Evolutionary conservation across 208 protist genomes (phyloP), one percentile per base, ranked within the genome.

Genomic region (Leishmania arabica): DNA sequence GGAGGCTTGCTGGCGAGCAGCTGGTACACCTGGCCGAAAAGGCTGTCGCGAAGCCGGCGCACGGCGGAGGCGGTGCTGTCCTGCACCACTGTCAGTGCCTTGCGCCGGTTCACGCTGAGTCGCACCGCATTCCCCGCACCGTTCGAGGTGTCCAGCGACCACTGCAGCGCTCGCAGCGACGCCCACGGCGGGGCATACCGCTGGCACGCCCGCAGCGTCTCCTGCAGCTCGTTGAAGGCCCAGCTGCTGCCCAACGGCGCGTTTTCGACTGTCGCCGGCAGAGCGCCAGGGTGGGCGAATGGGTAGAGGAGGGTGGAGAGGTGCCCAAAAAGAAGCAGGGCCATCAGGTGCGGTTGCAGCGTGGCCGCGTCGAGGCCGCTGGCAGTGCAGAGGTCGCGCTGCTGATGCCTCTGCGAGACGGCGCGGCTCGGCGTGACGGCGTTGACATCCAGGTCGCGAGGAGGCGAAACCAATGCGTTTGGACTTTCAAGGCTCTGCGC

Each of bases 21-120:
- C 17, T 87, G 87, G 83, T 92, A 93, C 15, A 98, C 84, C 79
- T 98, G 96, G 0, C 96, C 96, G 83, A 98, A 98, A 31, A 98
- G 87, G 62, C 91, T 96, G 71, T 89, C 90, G 9, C 84, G 85
- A 60, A 97, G 68, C 31, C 91, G 88, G 40, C 87, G 86, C 7
- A 54, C n/a, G n/a, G 83, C 70, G 3, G 86, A 79, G 49, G 80
- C 84, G 56, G 71, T 78, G 31, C 75, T 70, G 77, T 95, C 89
- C 49, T 89, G 89, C 76, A 93, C 78, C 40, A 93, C 82, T 31
- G 89, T 88, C 1, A 97, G 84, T 45, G 95, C 95, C 75, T 89
- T 92, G 68, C 95, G 90, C 3, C 95, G 91, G 79, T 98, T 97
- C 49, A 98, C 75, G 64, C 85, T 96, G 9, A 98, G 88, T 84